Conservation (phyloP, 108 stramenopile species). For the Parietichytrium sp. region DNA sequence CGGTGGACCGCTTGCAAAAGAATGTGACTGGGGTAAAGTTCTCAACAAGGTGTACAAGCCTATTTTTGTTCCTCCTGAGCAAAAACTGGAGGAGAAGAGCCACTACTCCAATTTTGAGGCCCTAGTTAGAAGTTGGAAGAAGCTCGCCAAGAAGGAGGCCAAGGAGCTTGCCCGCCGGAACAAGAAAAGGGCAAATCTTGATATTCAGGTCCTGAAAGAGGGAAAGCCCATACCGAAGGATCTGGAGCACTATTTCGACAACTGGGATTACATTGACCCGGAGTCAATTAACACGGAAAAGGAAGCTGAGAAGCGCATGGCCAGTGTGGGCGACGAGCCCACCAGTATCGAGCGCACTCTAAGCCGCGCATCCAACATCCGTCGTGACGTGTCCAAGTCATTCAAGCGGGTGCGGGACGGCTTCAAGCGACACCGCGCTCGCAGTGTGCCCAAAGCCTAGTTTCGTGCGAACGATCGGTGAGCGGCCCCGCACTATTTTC, state of each 20-base stretch:
- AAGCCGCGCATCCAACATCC: too few relatives aligned
- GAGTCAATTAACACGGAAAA: not conserved
- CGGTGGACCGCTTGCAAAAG: constrained; percentile 5
- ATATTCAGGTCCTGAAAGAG: constrained; percentile 17
- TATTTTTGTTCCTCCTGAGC: not conserved
- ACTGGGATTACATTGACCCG: constrained; percentile 37
- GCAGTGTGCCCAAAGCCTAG: too few relatives aligned
- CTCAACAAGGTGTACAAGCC: constrained; percentile 33
- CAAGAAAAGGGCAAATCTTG: constrained; percentile 1
- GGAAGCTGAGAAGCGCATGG: too few relatives aligned
- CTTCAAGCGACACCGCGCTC: too few relatives aligned
- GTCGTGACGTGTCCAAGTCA: too few relatives aligned
- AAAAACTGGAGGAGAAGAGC: constrained; percentile 1
- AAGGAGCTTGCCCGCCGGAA: constrained; percentile 9
- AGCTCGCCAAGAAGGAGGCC: constrained; percentile 35
- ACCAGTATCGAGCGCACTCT: too few relatives aligned
- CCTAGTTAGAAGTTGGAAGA: constrained; percentile 38
- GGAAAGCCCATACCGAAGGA: not conserved
- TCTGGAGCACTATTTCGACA: constrained; percentile 36
- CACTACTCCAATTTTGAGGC: constrained; percentile 20
- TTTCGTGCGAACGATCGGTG: too few relatives aligned
- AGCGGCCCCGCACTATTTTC: too few relatives aligned
- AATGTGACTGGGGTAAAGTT: constrained; percentile 32
- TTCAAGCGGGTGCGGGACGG: too few relatives aligned
- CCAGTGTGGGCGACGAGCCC: too few relatives aligned